Percentiles rank a stretch among this genome's conserved stretches.
Conservation (phyloP, 352 stramenopile genomes). For the Globisporangium spinosum region DNA sequence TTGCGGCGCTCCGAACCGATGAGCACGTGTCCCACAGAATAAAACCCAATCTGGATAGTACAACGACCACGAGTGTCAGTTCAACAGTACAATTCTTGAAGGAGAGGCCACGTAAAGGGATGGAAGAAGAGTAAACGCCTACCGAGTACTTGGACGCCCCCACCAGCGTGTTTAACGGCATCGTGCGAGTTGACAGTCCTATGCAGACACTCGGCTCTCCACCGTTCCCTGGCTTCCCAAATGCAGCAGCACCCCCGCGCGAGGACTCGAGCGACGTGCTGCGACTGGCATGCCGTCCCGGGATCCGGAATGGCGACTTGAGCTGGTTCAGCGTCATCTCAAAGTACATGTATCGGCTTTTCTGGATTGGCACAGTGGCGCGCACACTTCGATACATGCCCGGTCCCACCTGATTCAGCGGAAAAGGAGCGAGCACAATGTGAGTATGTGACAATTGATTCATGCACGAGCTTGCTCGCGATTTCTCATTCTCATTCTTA, state of each 20-base stretch:
- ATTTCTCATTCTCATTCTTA: conserved; percentile 12
- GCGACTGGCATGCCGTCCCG: conserved; percentile 16
- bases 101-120: not conserved
- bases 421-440: not conserved
- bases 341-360: conserved; percentile 81
- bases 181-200: conserved; percentile 65
- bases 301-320: conserved; percentile 28
- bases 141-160: conserved; percentile 79
- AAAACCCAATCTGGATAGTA: conserved; percentile 64
- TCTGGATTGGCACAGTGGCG: conserved; percentile 50
- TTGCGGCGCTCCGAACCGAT: conserved; percentile 51
- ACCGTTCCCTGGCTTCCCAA: conserved; percentile 10
- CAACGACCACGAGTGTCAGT: conserved; percentile 13
- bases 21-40: conserved; percentile 76
- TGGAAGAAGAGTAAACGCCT: conserved; percentile 13
- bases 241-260: not conserved
- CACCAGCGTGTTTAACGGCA: conserved; percentile 78
- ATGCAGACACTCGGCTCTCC: conserved; percentile 76
- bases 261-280: conserved; percentile 11
- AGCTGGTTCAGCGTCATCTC: conserved; percentile 71
- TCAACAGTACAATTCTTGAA: not conserved
- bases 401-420: conserved; percentile 25
- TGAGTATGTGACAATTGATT: not conserved
- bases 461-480: no score
- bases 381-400: conserved; percentile 84